Base-by-base conservation (phyloP, 176 grass and related monocot genomes). In the Pontederia paniculata region DNA sequence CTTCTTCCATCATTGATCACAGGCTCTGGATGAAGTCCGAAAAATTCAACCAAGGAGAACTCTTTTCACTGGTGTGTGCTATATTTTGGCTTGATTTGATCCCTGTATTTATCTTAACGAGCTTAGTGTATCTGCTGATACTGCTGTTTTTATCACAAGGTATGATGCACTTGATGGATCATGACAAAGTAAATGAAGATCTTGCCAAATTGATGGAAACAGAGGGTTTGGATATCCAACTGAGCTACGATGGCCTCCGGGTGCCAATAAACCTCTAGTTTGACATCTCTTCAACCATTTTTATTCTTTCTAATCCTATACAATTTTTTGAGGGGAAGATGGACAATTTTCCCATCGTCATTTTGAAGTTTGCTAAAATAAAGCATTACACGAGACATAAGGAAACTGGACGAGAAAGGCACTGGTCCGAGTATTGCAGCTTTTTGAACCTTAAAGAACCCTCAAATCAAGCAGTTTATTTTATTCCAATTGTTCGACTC, bases 101-200 rank as follows among this genome's bases (percentile, higher is more conserved):
- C 62, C 16, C 17, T n/a, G n/a, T n/a, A n/a, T n/a, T n/a, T n/a
- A n/a, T n/a, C n/a, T n/a, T n/a, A n/a, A n/a, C 4, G 60, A 14
- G 58, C 49, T 71, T 47, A 57, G 46, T 57, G n/a, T 25, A 41
- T 60, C 5, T 48, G 23, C 17, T 2, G 20, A 44, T 19, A 8
- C n/a, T 9, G 12, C 8, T n/a, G 6, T 50, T 50, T 62, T 18
- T 23, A 11, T 62, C 18, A 31, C 48, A 16, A 97, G 86, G 93
- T 61, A 90, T 97, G 93, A 97, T 97, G 93, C 86, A 97, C 81
- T 90, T 90, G 69, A 88, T 91, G 93, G 83, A 97, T 73, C 93
- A 97, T 63, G 80, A 97, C 46, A 76, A 84, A 50, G 64, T 91
- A 69, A 97, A 89, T 42, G 50, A 69, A 72, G 71, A 84, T 54